Base-by-base conservation (phyloP, 148 eudicot species). In the Heliosperma pusillum region DNA sequence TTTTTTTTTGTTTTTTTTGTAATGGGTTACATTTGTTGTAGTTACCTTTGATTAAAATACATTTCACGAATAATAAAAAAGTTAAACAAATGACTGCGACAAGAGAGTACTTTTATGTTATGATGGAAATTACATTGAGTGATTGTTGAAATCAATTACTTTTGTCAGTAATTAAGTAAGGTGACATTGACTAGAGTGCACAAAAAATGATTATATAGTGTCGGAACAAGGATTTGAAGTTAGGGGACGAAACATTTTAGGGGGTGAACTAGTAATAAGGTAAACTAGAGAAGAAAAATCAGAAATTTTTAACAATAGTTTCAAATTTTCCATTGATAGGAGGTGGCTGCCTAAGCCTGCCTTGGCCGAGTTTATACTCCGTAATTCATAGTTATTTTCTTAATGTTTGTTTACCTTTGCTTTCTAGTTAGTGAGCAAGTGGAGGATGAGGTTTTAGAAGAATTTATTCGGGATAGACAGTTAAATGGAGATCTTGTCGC, bases 401-500 rank as follows among this genome's bases (percentile, higher is more conserved):
- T 60, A 3, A 44, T 70, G 52, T 66, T 20, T 57, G 3, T 50
- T 76, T 25, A 13, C 67, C 29, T 77, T 77, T 74, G 59, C 71
- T 74, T 78, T 26, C 36, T 80, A 85, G 88, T 72, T 4, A 75
- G 68, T 72, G 83, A 77, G 67, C 44, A 33, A 53, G 80, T 70
- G 10, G 82, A 85, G 67, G 88, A 85, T 44, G 88, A 80, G 22
- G 75, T 82, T 75, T 66, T 82, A 33, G 75, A 62, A 76, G 88
- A 75, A 59, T 85, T 85, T 74, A 75, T 77, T 60, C 78, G 78
- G 64, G 85, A 85, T 77, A 85, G 88, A 69, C 83, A 75, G 62
- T 42, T 82, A 69, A 78, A 85, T 74, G 85, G 86, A 22, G 88
- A 85, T 80, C 62, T 85, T 59, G 59, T 85, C 52, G 72, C 88